These are phyloP conservation scores for Penicillium alfredii DNA, from an alignment of 495 filamentous ascomycete species.

Conservation along the genomic window DNA sequence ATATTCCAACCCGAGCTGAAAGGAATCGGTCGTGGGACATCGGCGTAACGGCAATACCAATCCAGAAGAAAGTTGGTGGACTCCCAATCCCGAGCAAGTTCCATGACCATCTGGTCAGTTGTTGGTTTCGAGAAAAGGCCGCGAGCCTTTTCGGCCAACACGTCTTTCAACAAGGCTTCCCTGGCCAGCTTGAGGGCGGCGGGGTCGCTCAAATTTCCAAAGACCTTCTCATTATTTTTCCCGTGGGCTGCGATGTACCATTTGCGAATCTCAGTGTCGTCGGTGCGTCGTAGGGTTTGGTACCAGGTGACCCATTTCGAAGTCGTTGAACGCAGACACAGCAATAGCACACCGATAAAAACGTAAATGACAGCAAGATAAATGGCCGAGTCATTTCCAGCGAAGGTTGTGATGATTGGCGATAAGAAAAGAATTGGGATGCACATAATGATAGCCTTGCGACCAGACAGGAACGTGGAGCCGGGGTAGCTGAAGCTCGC, in stretches of 20 bases:
- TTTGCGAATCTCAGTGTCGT: conserved; percentile 43
- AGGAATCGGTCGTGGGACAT: conserved; percentile 45
- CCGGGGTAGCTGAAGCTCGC: conserved; percentile 54
- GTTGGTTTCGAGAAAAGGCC: conserved; percentile 36
- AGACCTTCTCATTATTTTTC: conserved; percentile 30
- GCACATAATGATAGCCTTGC: conserved; percentile 38
- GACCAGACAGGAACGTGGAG: conserved; percentile 45
- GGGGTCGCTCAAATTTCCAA: conserved; percentile 37
- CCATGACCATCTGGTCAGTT: conserved; percentile 40
- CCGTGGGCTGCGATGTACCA: conserved; percentile 41
- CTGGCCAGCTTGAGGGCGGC: conserved; percentile 43
- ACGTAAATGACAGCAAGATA: conserved; percentile 44
- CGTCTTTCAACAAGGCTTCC: conserved; percentile 39
- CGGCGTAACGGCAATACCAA: conserved; percentile 52
- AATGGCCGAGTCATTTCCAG: conserved; percentile 41
- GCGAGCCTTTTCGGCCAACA: conserved; percentile 39
- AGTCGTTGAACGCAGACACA: conserved; percentile 40
- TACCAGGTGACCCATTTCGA: conserved; percentile 51
- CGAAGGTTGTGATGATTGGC: conserved; percentile 41
- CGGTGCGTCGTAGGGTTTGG: conserved; percentile 38
- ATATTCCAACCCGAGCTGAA: conserved; percentile 61
- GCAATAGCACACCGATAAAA: conserved; percentile 38
- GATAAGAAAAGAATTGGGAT: conserved; percentile 45
- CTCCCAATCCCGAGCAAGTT: conserved; percentile 48
- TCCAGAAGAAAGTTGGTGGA: conserved; percentile 54